phyloP scores from a whole-genome alignment of 345 rosid species.

The Trapa bicornis region DNA sequence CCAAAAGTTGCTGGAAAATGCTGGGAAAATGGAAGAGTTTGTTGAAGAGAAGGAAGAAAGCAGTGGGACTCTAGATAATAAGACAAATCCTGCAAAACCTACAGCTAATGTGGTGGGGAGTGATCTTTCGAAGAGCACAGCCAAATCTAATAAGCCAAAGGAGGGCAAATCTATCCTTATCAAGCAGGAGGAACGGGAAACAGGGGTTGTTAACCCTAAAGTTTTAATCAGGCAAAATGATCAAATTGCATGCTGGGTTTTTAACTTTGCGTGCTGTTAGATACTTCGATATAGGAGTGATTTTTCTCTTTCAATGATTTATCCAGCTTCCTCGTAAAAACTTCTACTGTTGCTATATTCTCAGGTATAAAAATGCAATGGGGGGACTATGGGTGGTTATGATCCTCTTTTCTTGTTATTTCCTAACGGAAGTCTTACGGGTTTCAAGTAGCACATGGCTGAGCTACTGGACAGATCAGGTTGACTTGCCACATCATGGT shows the following conservation, averaged over 20 bases:
- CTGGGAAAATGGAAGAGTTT: conserved; percentile 80
- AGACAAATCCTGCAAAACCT: too few species aligned
- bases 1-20: conserved; percentile 86
- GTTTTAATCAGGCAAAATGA: conserved; percentile 58
- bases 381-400: conserved; percentile 89
- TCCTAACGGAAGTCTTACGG: conserved; percentile 65
- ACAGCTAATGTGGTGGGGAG: too few species aligned
- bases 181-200: conserved; percentile 92
- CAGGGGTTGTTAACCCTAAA: conserved; percentile 74
- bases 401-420: conserved; percentile 59
- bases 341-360: not conserved
- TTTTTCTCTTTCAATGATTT: too few species aligned
- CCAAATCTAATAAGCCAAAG: conserved; percentile 26
- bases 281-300: too few species aligned
- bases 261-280: too few species aligned
- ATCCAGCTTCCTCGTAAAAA: too few species aligned
- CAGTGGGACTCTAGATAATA: too few species aligned
- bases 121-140: too few species aligned
- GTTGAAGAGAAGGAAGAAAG: conserved; percentile 20
- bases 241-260: too few species aligned
- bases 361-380: conserved; percentile 76
- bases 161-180: conserved; percentile 61
- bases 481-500: conserved; percentile 37
- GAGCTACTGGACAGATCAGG: conserved; percentile 76
- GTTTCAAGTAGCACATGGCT: conserved; percentile 86